These are phyloP conservation scores for Cornus suecica DNA, from an alignment of 148 eudicot species.

Conservation along the genomic window DNA sequence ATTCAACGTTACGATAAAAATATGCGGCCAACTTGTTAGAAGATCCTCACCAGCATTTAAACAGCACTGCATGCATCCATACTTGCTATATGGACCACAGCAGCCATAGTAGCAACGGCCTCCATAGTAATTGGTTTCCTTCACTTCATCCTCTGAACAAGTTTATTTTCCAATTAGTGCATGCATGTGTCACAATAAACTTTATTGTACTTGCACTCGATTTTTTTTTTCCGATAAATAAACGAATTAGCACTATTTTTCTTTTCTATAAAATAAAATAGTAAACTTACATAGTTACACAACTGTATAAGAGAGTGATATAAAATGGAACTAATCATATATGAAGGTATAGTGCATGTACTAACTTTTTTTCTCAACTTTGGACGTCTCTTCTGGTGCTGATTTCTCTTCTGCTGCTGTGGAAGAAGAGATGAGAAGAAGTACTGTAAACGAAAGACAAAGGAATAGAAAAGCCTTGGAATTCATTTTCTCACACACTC, in stretches of 20 bases:
- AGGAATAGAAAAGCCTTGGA: slow-evolving; percentile 18
- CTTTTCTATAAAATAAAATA: too few relatives aligned
- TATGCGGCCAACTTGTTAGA: not conserved
- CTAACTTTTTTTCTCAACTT: slow-evolving; percentile 10
- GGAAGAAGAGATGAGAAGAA: slow-evolving; percentile 15
- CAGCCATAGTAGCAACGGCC: not conserved
- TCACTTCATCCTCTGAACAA: not conserved
- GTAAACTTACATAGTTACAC: too few relatives aligned
- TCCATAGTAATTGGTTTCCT: not conserved
- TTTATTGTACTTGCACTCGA: too few relatives aligned
- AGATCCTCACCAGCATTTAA: not conserved
- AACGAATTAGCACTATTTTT: too few relatives aligned
- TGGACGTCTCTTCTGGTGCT: not conserved
- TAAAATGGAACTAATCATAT: not conserved
- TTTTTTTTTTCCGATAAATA: too few relatives aligned
- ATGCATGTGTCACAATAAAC: too few relatives aligned
- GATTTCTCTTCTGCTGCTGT: not conserved
- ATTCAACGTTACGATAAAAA: not conserved
- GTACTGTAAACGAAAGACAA: slow-evolving; percentile 19
- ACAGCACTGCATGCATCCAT: not conserved
- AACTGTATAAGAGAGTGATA: too few relatives aligned
- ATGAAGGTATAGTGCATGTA: not conserved
- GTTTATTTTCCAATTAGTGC: not conserved
- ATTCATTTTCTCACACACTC: slow-evolving; percentile 15
- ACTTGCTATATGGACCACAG: not conserved